Conservation (phyloP, 1,284 basidiomycete genomes). For the Ceratobasidium theobromae region DNA sequence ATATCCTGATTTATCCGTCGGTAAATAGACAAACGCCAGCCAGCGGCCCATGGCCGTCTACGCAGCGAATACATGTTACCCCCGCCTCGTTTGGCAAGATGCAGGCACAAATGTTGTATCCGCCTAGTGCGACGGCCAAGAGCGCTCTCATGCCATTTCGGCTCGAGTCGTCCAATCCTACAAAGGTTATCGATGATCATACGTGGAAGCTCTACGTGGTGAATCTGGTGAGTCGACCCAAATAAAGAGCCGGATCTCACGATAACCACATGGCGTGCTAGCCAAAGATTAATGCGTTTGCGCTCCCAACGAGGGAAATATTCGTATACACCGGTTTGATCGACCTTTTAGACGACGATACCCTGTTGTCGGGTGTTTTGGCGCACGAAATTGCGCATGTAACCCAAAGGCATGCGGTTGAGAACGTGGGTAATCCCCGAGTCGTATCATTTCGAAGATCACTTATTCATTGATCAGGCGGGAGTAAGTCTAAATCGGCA, state of each 20-base stretch:
- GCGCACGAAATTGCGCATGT: constrained; percentile 53
- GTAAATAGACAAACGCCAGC: neutral
- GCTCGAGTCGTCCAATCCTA: constrained; percentile 46
- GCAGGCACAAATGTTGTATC: constrained; percentile 30
- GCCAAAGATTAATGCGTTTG: constrained; percentile 53
- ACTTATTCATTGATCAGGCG: constrained; percentile 35
- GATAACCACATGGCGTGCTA: constrained; percentile 35
- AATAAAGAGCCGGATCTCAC: constrained; percentile 22
- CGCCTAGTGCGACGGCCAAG: constrained; percentile 45
- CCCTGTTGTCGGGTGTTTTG: constrained; percentile 50
- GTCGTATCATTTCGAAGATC: neutral
- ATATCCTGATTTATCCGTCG: neutral
- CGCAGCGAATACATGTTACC: constrained; percentile 18
- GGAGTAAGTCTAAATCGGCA: constrained; percentile 42
- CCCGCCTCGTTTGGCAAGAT: constrained; percentile 29
- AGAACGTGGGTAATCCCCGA: constrained; percentile 45
- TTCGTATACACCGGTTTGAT: constrained; percentile 53
- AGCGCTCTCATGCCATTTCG: constrained; percentile 45
- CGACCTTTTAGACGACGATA: constrained; percentile 47
- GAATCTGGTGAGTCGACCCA: constrained; percentile 43
- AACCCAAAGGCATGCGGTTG: constrained; percentile 51
- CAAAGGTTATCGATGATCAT: constrained; percentile 46
- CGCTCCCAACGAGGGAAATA: constrained; percentile 51
- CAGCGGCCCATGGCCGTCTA: constrained; percentile 19
- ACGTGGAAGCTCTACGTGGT: constrained; percentile 53